A percentile compares a stretch with the other conserved stretches of the same genome.
Evolutionary conservation across 495 filamentous ascomycete genomes (phyloP).

Genomic region (Aeminium ludgeri): DNA sequence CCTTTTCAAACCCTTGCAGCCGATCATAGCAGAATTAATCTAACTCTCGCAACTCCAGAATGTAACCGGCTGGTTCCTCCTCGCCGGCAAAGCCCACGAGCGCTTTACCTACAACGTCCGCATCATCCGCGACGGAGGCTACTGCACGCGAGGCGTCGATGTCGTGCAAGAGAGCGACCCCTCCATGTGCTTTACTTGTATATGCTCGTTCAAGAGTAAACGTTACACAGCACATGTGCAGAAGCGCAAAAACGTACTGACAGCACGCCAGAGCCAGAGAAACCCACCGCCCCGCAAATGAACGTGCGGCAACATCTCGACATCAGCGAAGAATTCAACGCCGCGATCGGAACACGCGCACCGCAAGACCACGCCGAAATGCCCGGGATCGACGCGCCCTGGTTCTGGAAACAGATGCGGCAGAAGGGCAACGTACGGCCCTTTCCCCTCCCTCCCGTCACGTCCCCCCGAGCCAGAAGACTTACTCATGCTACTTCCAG

Average conservation of each 20-base stretch:
- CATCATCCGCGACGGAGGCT: constrained; percentile 37
- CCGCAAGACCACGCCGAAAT: constrained; percentile 26
- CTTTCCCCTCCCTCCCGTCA: no score
- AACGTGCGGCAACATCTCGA: constrained; percentile 10
- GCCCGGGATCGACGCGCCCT: constrained; percentile 32
- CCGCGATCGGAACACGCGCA: constrained; percentile 25
- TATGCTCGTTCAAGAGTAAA: constrained; percentile 43
- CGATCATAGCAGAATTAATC: no score
- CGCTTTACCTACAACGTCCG: constrained; percentile 45
- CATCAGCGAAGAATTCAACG: constrained; percentile 23
- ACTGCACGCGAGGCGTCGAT: constrained; percentile 42
- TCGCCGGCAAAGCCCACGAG: constrained; percentile 32
- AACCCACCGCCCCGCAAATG: neutral
- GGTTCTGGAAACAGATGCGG: constrained; percentile 19
- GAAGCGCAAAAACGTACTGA: no score
- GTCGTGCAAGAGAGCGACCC: constrained; percentile 34
- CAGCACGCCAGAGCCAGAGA: constrained; percentile 4
- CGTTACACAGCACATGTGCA: neutral
- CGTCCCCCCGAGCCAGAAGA: no score
- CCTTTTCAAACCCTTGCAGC: no score
- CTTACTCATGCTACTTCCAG: no score
- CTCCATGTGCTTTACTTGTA: constrained; percentile 40
- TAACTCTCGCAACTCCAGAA: constrained; percentile 27
- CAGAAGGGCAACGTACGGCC: no score
- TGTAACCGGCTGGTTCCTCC: constrained; percentile 50